phyloP scores from a whole-genome alignment of 2,329 filamentous ascomycete genomes.

The Fusarium setosum region DNA sequence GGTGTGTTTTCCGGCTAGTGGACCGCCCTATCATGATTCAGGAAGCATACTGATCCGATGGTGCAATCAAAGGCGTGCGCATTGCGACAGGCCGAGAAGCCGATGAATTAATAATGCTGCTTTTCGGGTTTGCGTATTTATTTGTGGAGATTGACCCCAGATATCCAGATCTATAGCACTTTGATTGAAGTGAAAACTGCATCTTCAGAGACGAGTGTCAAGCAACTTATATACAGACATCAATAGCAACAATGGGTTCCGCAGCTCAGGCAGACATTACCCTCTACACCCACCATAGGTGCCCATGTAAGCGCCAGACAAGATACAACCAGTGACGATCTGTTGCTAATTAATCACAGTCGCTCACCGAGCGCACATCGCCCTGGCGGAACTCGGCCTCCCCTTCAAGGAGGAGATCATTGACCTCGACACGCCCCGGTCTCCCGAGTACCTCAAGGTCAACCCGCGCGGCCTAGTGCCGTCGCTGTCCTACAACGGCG shows the following conservation, averaged over 20 bases:
- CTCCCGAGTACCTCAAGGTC: constrained; percentile 78
- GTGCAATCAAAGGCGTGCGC: constrained; percentile 13
- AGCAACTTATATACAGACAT: constrained; percentile 1
- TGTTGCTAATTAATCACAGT: constrained; percentile 48
- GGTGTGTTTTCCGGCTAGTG: background rate
- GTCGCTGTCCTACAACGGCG: constrained; percentile 71
- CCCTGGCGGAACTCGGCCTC: constrained; percentile 73
- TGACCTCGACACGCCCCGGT: constrained; percentile 75
- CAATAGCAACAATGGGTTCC: constrained; percentile 35
- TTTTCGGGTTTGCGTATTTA: background rate
- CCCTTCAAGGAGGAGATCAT: constrained; percentile 79
- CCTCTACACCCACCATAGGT: constrained; percentile 77
- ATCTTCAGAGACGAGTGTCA: background rate
- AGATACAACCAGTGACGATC: background rate
- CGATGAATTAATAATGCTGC: constrained; percentile 20
- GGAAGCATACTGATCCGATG: constrained; percentile 10
- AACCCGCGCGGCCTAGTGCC: constrained; percentile 86
- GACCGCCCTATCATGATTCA: constrained; percentile 15
- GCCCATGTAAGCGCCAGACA: constrained; percentile 63
- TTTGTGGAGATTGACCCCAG: background rate
- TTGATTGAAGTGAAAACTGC: too few species aligned
- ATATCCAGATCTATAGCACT: too few species aligned
- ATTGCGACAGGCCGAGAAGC: background rate
- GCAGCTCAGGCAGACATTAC: constrained; percentile 57
- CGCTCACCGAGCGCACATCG: constrained; percentile 81